These are phyloP conservation scores for Myriosclerotinia curreyana DNA, from an alignment of 2,329 filamentous ascomycete species.

Conservation along the genomic window DNA sequence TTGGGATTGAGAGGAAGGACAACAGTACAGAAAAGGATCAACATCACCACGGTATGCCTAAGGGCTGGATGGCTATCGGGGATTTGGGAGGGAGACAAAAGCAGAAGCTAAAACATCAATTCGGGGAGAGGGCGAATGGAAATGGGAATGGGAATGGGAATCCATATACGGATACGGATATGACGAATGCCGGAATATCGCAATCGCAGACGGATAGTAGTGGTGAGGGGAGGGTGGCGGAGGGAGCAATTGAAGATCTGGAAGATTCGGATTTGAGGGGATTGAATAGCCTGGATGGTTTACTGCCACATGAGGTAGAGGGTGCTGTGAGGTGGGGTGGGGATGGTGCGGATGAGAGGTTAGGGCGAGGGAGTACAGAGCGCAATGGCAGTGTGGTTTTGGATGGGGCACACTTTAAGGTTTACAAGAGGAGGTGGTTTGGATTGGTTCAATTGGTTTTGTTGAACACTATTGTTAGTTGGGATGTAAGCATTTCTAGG, in stretches of 20 bases:
- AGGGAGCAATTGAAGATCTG: constrained; percentile 27
- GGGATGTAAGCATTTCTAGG: constrained; percentile 71
- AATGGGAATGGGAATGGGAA: constrained; percentile 13
- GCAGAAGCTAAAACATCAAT: neutral
- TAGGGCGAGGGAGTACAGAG: constrained; percentile 1
- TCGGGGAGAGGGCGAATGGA: neutral
- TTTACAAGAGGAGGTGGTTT: constrained; percentile 87
- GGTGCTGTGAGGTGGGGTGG: constrained; percentile 14
- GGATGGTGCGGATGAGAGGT: constrained; percentile 7
- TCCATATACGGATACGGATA: constrained; percentile 20
- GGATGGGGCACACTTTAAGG: constrained; percentile 43
- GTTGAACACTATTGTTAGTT: constrained; percentile 89
- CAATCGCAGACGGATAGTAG: constrained; percentile 25
- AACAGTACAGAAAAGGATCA: constrained; percentile 1
- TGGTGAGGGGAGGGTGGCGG: constrained; percentile 17
- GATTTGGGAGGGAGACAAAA: neutral
- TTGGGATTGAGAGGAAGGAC: constrained; percentile 3
- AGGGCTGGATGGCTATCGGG: constrained; percentile 15
- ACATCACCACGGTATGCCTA: constrained; percentile 1
- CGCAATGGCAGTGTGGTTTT: neutral
- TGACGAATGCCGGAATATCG: constrained; percentile 27
- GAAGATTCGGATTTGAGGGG: constrained; percentile 29
- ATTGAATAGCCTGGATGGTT: constrained; percentile 37
- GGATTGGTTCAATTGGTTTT: constrained; percentile 79
- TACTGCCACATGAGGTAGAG: constrained; percentile 31